These are phyloP conservation scores for Hyaloperonospora brassicae DNA, from an alignment of 352 stramenopile species.

Conservation along the genomic window DNA sequence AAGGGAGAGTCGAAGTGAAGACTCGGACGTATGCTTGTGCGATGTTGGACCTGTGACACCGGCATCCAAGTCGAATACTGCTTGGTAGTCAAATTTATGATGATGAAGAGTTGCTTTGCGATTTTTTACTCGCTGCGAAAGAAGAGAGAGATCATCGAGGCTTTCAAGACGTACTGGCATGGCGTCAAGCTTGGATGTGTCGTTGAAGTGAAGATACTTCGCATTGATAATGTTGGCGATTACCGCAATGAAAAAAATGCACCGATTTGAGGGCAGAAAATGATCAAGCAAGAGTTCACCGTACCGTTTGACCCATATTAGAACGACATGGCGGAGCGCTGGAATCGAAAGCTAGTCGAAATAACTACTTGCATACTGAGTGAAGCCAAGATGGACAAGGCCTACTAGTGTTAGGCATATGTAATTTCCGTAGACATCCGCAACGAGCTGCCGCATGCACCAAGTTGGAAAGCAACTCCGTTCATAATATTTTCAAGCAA, in stretches of 20 bases:
- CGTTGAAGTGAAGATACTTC: background rate
- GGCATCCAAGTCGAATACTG: constrained; percentile 1
- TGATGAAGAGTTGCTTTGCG: background rate
- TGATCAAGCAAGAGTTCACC: background rate
- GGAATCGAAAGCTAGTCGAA: background rate
- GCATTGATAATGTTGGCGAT: background rate
- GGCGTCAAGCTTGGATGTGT: background rate
- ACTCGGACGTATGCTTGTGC: background rate
- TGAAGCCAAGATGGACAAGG: background rate
- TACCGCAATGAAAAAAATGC: background rate
- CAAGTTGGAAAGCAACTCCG: background rate
- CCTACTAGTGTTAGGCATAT: background rate
- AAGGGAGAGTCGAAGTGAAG: background rate
- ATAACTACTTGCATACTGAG: background rate
- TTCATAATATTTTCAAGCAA: background rate
- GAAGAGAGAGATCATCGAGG: background rate
- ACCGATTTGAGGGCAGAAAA: background rate
- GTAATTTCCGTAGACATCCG: background rate
- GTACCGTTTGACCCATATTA: background rate
- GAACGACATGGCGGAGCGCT: background rate
- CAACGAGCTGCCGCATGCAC: background rate
- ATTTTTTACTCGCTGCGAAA: background rate
- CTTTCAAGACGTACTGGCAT: background rate
- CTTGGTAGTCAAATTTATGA: background rate
- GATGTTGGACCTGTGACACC: background rate